phyloP scores from a whole-genome alignment of 345 rosid genomes.

The Populus nigra region DNA sequence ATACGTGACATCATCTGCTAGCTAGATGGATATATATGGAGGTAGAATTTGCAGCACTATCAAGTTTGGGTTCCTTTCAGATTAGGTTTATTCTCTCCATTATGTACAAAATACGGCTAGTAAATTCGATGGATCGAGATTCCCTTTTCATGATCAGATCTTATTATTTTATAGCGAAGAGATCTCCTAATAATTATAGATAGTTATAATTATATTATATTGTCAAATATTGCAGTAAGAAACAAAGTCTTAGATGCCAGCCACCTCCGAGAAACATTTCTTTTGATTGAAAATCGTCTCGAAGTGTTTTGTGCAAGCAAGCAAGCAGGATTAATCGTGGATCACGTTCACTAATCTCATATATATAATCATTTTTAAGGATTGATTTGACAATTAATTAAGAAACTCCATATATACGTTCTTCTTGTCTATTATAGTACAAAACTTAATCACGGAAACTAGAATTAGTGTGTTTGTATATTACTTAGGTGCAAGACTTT shows the following conservation, averaged over 20 bases:
- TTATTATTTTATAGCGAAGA: not conserved
- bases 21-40: not conserved
- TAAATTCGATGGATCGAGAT: not conserved
- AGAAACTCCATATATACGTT: no score
- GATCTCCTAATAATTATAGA: not conserved
- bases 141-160: not conserved
- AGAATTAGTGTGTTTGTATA: no score
- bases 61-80: not conserved
- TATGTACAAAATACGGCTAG: not conserved
- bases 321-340: not conserved
- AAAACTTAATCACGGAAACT: no score
- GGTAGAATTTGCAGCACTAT: not conserved
- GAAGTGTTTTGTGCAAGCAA: not conserved
- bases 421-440: no score
- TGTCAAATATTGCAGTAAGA: not conserved
- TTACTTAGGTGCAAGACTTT: no score
- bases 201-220: not conserved
- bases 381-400: no score
- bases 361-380: no score
- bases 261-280: constrained; percentile 1
- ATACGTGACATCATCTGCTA: not conserved
- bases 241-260: constrained; percentile 3
- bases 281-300: not conserved
- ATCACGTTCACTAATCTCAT: no score
- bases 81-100: not conserved